These are phyloP conservation scores for Cryptococcus amylolentus DNA, from an alignment of 1,284 basidiomycete genomes.

Conservation along the genomic window DNA sequence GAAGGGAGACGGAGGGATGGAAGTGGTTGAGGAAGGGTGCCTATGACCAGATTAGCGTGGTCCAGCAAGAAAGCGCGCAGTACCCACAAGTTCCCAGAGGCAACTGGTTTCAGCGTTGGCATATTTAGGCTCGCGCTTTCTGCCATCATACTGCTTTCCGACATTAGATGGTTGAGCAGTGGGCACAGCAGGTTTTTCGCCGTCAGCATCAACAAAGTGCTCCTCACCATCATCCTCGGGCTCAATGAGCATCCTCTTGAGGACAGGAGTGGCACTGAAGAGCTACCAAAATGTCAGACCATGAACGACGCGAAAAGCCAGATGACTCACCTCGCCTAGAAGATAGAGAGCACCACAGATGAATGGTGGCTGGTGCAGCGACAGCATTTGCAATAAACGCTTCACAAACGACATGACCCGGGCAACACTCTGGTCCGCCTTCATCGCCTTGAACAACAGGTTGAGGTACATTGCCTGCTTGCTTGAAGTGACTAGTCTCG, in stretches of 20 bases:
- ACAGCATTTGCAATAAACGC: conserved; percentile 80
- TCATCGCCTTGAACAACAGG: conserved; percentile 87
- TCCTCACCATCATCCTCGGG: conserved; percentile 54
- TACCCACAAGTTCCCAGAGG: conserved; percentile 80
- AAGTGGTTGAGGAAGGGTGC: conserved; percentile 78
- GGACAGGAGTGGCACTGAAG: conserved; percentile 67
- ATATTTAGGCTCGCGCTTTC: conserved; percentile 87
- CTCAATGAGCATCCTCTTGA: conserved; percentile 64
- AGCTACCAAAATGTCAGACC: conserved; percentile 54
- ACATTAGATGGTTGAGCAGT: not conserved
- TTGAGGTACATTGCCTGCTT: conserved; percentile 99
- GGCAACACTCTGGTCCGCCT: conserved; percentile 62
- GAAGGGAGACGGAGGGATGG: conserved; percentile 85
- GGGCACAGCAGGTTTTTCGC: conserved; percentile 5
- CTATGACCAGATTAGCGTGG: conserved; percentile 48
- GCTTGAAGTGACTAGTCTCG: conserved; percentile 73
- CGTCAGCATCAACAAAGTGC: conserved; percentile 51
- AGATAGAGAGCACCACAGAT: conserved; percentile 77
- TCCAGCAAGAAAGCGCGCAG: not conserved
- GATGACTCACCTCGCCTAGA: conserved; percentile 53
- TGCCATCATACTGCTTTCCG: conserved; percentile 65
- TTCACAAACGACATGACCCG: conserved; percentile 81
- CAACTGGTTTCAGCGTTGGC: conserved; percentile 78
- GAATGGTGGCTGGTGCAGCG: conserved; percentile 75
- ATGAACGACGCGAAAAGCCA: not conserved